These are phyloP conservation scores for Aspergillus latus DNA, from an alignment of 2,329 filamentous ascomycete species.

Conservation along the genomic window DNA sequence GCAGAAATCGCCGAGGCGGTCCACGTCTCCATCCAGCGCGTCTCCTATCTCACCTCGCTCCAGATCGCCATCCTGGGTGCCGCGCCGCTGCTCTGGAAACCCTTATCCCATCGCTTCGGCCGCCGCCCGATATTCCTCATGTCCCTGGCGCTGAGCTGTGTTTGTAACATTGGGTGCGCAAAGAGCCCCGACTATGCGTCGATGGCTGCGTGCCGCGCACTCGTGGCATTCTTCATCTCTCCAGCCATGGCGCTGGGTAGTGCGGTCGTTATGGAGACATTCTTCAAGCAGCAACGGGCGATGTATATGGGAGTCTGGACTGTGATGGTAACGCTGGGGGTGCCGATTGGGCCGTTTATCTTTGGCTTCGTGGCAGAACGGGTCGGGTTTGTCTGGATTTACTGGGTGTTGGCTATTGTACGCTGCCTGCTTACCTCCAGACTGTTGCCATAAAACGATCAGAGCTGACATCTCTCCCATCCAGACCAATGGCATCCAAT, in stretches of 20 bases:
- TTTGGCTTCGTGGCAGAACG: constrained; percentile 7
- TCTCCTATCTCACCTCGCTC: constrained; percentile 57
- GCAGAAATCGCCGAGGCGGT: constrained; percentile 57
- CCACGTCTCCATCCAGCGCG: constrained; percentile 47
- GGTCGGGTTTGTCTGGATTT: constrained; percentile 5
- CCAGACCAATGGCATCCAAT: constrained; percentile 57
- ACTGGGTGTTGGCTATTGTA: constrained; percentile 58
- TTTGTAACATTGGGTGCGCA: constrained; percentile 57
- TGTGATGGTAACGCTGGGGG: constrained; percentile 14
- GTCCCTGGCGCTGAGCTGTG: constrained; percentile 48
- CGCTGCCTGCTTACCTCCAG: background rate
- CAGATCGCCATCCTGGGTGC: constrained; percentile 56
- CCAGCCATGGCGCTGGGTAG: constrained; percentile 55
- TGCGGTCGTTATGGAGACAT: constrained; percentile 57
- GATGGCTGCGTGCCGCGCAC: constrained; percentile 50
- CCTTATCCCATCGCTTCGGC: constrained; percentile 55
- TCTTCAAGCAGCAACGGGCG: constrained; percentile 54
- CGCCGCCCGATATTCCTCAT: constrained; percentile 56
- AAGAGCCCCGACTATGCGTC: constrained; percentile 50
- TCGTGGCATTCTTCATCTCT: constrained; percentile 51
- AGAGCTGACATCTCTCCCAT: background rate
- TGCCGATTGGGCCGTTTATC: constrained; percentile 23
- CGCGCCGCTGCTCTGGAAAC: constrained; percentile 57
- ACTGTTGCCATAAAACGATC: background rate
- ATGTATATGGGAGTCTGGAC: constrained; percentile 58